These are phyloP conservation scores for Trichoderma arundinaceum DNA, from an alignment of 2,329 filamentous ascomycete genomes.

Conservation along the genomic window DNA sequence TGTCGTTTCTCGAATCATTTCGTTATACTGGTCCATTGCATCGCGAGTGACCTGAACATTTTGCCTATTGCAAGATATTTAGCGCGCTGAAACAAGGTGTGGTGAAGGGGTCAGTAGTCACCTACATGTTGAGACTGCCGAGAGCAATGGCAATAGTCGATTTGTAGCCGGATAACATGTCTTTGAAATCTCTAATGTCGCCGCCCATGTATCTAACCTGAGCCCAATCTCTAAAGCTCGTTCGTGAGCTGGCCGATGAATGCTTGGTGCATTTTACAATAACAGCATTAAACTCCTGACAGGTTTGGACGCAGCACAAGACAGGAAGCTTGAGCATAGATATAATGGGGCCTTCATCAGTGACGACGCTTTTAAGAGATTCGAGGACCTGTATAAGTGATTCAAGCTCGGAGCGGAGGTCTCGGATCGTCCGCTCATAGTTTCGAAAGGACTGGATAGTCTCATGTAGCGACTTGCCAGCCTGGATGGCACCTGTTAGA, in stretches of 20 bases:
- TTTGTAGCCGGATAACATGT: constrained; percentile 50
- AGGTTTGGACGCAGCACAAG: constrained; percentile 49
- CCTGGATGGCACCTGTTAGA: constrained; percentile 34
- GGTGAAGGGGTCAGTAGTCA: background rate
- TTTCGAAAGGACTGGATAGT: constrained; percentile 35
- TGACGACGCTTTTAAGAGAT: constrained; percentile 8
- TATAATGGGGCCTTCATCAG: constrained; percentile 30
- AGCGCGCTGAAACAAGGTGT: background rate
- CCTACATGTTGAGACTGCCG: constrained; percentile 36
- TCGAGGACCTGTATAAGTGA: constrained; percentile 28
- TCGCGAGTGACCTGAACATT: constrained; percentile 30
- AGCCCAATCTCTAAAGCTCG: constrained; percentile 53
- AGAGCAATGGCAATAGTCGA: constrained; percentile 37
- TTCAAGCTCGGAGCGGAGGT: constrained; percentile 31
- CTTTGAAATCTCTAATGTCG: constrained; percentile 49
- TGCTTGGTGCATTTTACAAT: constrained; percentile 44
- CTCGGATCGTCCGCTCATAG: constrained; percentile 29
- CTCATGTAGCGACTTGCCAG: constrained; percentile 35
- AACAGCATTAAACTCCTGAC: constrained; percentile 47
- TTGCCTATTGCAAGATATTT: background rate
- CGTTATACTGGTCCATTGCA: constrained; percentile 36
- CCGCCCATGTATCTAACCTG: constrained; percentile 52
- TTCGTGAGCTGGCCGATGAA: constrained; percentile 41
- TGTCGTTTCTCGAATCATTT: constrained; percentile 35
- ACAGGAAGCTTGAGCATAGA: constrained; percentile 43